Conservation (phyloP, 2,329 filamentous ascomycete species). For the Metarhizium brunneum region DNA sequence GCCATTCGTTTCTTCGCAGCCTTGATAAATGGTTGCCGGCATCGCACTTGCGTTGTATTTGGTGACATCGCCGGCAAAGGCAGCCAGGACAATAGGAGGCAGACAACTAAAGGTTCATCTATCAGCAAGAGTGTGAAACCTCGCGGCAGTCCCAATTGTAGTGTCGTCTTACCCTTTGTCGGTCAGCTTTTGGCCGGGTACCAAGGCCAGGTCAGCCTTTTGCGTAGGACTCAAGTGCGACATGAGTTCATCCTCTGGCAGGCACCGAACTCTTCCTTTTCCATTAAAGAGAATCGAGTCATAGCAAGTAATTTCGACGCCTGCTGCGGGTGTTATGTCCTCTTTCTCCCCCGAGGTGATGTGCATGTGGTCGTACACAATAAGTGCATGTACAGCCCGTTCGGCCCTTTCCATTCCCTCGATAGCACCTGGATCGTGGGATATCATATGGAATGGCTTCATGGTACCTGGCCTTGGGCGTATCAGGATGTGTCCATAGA, state of each 20-base stretch:
- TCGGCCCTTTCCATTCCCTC: slow-evolving; percentile 40
- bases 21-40: slow-evolving; percentile 32
- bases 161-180: slow-evolving; percentile 28
- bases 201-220: slow-evolving; percentile 16
- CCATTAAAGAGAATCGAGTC: slow-evolving; percentile 55
- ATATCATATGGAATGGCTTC: slow-evolving; percentile 42
- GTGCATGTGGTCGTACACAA: slow-evolving; percentile 48
- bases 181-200: slow-evolving; percentile 24
- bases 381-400: slow-evolving; percentile 32
- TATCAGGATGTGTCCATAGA: slow-evolving; percentile 48
- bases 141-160: background rate
- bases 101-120: slow-evolving; percentile 21
- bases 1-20: slow-evolving; percentile 37
- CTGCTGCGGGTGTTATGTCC: slow-evolving; percentile 32
- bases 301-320: slow-evolving; percentile 44
- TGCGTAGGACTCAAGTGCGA: slow-evolving; percentile 24
- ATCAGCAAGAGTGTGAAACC: too few species aligned
- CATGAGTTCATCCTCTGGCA: slow-evolving; percentile 32
- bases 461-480: slow-evolving; percentile 20
- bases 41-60: slow-evolving; percentile 20
- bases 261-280: slow-evolving; percentile 46
- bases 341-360: slow-evolving; percentile 38
- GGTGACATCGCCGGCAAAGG: slow-evolving; percentile 18
- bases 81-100: slow-evolving; percentile 30
- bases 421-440: slow-evolving; percentile 22